Evolutionary conservation across 805 yeast species (phyloP), one percentile per base, ranked within the genome.

Genomic region (Teunomyces lycoperdinae): DNA sequence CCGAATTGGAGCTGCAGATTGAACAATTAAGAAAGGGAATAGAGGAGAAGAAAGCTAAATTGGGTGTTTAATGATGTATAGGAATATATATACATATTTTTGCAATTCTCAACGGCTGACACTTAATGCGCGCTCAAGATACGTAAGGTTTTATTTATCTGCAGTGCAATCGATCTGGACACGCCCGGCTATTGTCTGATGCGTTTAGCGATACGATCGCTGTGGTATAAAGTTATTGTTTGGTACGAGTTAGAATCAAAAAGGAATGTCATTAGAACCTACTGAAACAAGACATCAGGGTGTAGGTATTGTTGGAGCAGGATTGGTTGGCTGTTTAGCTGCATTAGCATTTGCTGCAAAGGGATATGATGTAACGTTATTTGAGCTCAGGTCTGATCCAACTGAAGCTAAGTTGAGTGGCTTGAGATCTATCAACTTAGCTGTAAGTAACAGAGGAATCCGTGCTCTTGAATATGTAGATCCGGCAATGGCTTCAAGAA

Each of bases 371-470:
- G 97, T 91, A 16, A 76, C 83, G 0, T 60, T 91, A 3, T 87
- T 79, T 53, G 97, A 91, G 54, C 68, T 80, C 34, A 76, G 97
- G 68, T 53, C 63, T 1, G 96, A 90, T 63, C 89, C 90, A 13
- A 67, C 88, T 54, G 47, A 46, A 2, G 49, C 58, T 34, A 57
- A 68, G 0, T 50, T 61, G 13, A 67, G 68, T 35, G 68, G 67
- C 43, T 62, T 83, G 30, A 66, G 88, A 50, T 87, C 96, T 5
- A 90, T 91, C 60, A 91, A 91, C 60, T 71, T 91, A 52, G 97
- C 97, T 0, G 85, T 91, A n/a, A 83, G 92, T 42, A 84, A 82
- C 46, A 76, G 97, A 44, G 97, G 97, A 1, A 83, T 89, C 47
- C 68, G 76, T 26, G 86, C 96, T 0, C 66, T 91, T 60, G 67